phyloP scores from a whole-genome alignment of 148 eudicot species.

The Rhododendron mucronatum region DNA sequence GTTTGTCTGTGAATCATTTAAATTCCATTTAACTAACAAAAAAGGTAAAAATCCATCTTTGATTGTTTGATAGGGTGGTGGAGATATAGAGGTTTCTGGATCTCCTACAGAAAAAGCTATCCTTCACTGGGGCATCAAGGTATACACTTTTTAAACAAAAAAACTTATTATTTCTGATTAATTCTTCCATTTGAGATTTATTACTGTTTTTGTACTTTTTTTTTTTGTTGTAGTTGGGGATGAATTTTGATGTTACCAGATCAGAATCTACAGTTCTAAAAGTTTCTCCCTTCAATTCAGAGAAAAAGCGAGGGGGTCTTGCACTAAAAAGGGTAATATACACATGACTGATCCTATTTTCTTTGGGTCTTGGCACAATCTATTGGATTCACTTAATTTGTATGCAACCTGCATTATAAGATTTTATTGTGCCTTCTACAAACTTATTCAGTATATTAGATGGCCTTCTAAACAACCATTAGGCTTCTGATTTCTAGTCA shows the following conservation, averaged over 20 bases:
- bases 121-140: constrained; percentile 83
- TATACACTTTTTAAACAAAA: constrained; percentile 15
- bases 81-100: constrained; percentile 64
- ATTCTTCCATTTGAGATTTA: constrained; percentile 7
- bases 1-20: neutral
- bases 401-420: neutral
- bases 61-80: constrained; percentile 45
- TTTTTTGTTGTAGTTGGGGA: constrained; percentile 51
- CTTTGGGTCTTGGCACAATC: neutral
- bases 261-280: constrained; percentile 62
- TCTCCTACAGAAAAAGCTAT: constrained; percentile 95
- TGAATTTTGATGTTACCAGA: constrained; percentile 72
- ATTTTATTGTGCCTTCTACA: neutral
- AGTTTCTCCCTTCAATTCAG: constrained; percentile 86
- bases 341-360: neutral
- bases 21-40: constrained; percentile 1
- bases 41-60: neutral
- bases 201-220: neutral
- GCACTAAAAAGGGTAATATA: constrained; percentile 65
- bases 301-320: constrained; percentile 88
- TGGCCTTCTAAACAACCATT: neutral
- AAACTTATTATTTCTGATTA: neutral
- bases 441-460: neutral
- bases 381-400: neutral
- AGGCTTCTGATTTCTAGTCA: neutral